Base-by-base conservation (phyloP, 176 grass and related monocot species). In the Ananas comosus region DNA sequence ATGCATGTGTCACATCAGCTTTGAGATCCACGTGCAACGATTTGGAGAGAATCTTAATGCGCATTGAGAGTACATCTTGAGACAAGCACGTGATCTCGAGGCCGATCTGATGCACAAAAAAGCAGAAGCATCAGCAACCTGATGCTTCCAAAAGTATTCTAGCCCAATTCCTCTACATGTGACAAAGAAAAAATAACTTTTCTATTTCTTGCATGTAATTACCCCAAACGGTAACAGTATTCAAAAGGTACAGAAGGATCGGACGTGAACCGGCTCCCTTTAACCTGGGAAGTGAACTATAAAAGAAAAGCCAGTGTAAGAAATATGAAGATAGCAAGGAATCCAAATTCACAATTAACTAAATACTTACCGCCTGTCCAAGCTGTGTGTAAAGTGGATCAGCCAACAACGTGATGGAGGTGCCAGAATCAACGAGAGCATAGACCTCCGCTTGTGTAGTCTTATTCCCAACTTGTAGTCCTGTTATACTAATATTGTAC, bases 381-480 rank as follows among this genome's bases (percentile, higher is more conserved):
- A 80, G 24, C 57, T 80, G 57, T 21, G 78, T 73, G 64, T 86
- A 78, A 24, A 74, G 49, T 47, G 74, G 69, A 21, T 86, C 54
- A 19, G 51, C 12, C 27, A 86, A 54, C 25, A 49, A 54, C 59
- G 83, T 70, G 63, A 78, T 78, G 68, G 78, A 78, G 27, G 78
- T 86, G 48, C 83, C 78, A 11, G 83, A 86, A n/a, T 86, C 78
- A 22, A 86, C 78, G 47, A 86, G 47, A 70, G 64, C 78, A 57
- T 57, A 57, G 65, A 86, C 81, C 16, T 21, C 51, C 27, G 29
- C 56, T 18, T 69, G 25, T 21, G 49, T 57, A 3, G 53, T 72
- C 11, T 9, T 49, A 25, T 64, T 70, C 24, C 70, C 74, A 50
- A 86, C 80, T n/a, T 21, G 7, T 13, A 70, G 65, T 52, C 48